phyloP scores from a whole-genome alignment of 2,329 filamentous ascomycete species.

The Trichoderma lentiforme region DNA sequence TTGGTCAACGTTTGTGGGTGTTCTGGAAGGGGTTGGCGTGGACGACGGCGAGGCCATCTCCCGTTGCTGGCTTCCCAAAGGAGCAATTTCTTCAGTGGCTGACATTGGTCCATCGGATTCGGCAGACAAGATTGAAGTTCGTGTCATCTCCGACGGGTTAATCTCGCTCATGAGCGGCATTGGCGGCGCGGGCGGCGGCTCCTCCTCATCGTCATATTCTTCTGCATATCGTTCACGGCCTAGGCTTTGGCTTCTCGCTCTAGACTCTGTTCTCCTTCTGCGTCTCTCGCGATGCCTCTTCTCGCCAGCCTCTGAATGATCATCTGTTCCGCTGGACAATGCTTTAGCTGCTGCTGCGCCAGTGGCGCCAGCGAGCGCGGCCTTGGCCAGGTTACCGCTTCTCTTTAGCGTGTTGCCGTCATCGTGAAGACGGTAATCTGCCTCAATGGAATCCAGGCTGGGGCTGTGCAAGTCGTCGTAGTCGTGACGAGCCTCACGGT shows the following conservation, averaged over 20 bases:
- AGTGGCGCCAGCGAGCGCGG: conserved; percentile 45
- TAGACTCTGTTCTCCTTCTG: conserved; percentile 49
- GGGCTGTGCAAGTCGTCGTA: conserved; percentile 48
- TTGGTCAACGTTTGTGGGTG: conserved; percentile 53
- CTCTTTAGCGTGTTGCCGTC: conserved; percentile 45
- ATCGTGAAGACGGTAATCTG: conserved; percentile 32
- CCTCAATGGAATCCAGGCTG: conserved; percentile 46
- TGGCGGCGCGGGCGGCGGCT: conserved; percentile 58
- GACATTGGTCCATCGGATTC: conserved; percentile 71
- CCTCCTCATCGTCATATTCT: conserved; percentile 56
- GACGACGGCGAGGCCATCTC: conserved; percentile 59
- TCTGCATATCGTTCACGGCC: conserved; percentile 46
- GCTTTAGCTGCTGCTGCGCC: conserved; percentile 36
- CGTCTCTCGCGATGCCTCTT: conserved; percentile 51
- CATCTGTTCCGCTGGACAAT: conserved; percentile 35
- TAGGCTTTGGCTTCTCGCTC: conserved; percentile 41
- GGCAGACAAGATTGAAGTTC: conserved; percentile 81
- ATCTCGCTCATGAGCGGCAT: conserved; percentile 89
- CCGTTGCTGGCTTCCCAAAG: conserved; percentile 61
- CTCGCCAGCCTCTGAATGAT: conserved; percentile 46
- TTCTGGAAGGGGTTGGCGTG: conserved; percentile 59
- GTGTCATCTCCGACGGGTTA: conserved; percentile 80
- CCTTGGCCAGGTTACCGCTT: conserved; percentile 43
- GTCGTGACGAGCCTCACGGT: conserved; percentile 55
- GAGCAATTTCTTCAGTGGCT: conserved; percentile 59